Base-by-base conservation (phyloP, 305 asterid genomes). In the Fraxinus angustifolia region DNA sequence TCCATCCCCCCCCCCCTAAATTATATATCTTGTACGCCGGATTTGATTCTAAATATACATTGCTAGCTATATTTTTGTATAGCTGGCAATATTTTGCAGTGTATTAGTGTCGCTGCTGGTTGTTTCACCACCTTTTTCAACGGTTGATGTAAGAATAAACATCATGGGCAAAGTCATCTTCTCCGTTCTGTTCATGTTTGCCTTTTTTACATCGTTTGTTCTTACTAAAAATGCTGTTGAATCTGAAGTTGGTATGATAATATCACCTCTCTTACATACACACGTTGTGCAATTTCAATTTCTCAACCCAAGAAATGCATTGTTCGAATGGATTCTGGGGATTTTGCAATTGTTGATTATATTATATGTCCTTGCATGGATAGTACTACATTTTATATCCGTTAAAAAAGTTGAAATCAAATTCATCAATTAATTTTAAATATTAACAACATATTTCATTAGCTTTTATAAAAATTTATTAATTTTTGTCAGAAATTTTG, bases 181-280 rank as follows among this genome's bases (percentile, higher is more conserved):
- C 19, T 68, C 23, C 74, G 31, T 68, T 30, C 1, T 30, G 6
- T 68, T 65, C 23, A 35, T 14, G 11, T 67, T 76, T 68, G 82
- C 85, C 40, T 1, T 87, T 21, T 76, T 30, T 3, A 36, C 78
- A 42, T 84, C 79, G 6, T 4, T 82, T 56, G 78, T 82, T 31
- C 28, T 77, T 16, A 79, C 36, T 70, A 74, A 78, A 23, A 80
- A 80, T 68, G 87, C 83, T 56, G 7, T 42, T 3, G 34, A 21
- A 1, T 14, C 26, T 53, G 84, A 84, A 84, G 77, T 53, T 2
- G 81, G 87, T 86, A 84, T 79, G 73, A 67, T 11, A 84, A 77
- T 21, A 6, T 30, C n/a, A 28, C 31, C 30, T 68, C 74, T 68
- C 12, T 14, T 2, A 19, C 3, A 5, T 10, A 56, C 28, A 60